Evolutionary conservation across 2,329 filamentous ascomycete genomes (phyloP), one percentile per base, ranked within the genome.

Genomic region (Penicillium brevicompactum): DNA sequence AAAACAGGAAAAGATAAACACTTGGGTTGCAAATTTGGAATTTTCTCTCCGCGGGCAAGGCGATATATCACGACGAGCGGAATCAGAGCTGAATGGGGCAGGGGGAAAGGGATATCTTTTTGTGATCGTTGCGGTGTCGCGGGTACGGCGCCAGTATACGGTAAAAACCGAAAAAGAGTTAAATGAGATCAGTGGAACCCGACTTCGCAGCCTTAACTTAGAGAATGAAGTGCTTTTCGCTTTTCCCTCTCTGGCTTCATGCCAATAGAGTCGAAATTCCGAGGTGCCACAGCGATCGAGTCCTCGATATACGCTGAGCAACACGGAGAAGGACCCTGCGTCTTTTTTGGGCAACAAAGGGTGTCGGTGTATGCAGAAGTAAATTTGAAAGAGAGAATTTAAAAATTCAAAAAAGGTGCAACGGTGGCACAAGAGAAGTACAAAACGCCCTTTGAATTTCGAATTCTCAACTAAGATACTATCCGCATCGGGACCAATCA

Each of bases 221-320:
- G 18, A 45, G 30, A 52, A 48, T 14, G 44, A 41, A 40, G 14
- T 18, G 11, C 55, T 48, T 37, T 22, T 40, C 44, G 18, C 31
- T 44, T 47, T 50, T 55, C 31, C 31, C 18, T 38, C 2, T n/a
- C 46, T 46, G 46, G 27, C 2, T 8, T 41, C 27, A 48, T 10
- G 27, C 21, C 47, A 45, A 41, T 18, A 44, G n/a, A 37, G 14
- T n/a, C 32, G 60, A 61, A 57, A 57, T 61, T 59, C 61, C 57
- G 58, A 59, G 51, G 60, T 65, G 41, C 38, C 24, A 65, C 63
- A 51, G 46, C 55, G 61, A 64, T 61, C 56, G 61, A 55, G 48
- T 52, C 41, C 51, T 51, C 53, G 43, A 47, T 53, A 56, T 58
- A 54, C 53, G 55, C 52, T 58, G 60, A 60, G 55, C 24, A 51